Evolutionary conservation across 345 rosid species (phyloP), one percentile per base, ranked within the genome.

Genomic region (Rubroshorea leprosula): DNA sequence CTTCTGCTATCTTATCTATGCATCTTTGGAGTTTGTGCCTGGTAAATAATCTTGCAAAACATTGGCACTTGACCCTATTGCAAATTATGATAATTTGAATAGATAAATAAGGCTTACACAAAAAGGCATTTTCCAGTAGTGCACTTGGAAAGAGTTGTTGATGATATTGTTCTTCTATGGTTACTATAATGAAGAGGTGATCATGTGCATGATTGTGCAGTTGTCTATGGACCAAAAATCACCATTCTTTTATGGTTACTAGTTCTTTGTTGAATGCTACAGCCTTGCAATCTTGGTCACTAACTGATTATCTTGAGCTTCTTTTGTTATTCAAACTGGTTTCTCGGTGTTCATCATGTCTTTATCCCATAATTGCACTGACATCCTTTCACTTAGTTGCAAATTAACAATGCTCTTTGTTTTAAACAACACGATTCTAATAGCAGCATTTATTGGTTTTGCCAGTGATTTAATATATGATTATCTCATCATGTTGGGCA

Each of bases 401-500:
- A 27, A 4, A 8, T 27, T 27, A 4, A 27, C 31, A 8, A 8
- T 27, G n/a, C 21, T 5, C 48, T 50, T 31, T 23, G n/a, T n/a
- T n/a, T n/a, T n/a, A n/a, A n/a, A n/a, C n/a, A 35, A 35, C 41
- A 35, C 12, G 7, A 35, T 8, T 3, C 7, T 3, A 8, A 8
- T 35, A n/a, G 31, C 21, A 31, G 20, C 26, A 44, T 58, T 16
- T 15, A 15, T 20, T 53, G 6, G 13, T 57, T 58, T 51, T 75
- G 72, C 64, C 96, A 93, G 99, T 78, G 97, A 89, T 71, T 71
- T 93, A 71, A 85, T 89, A 53, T 85, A 85, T 56, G 91, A 93
- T 78, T 87, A 89, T 62, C 71, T 93, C 61, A 72, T 71, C 79
- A 76, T 64, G 66, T 49, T 87, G 91, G 78, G 90, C 76, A 76